Percentiles rank a stretch among this genome's conserved stretches.
phyloP scores from a whole-genome alignment of 202 grass and related monocot genomes.

The Zoysia matrella region DNA sequence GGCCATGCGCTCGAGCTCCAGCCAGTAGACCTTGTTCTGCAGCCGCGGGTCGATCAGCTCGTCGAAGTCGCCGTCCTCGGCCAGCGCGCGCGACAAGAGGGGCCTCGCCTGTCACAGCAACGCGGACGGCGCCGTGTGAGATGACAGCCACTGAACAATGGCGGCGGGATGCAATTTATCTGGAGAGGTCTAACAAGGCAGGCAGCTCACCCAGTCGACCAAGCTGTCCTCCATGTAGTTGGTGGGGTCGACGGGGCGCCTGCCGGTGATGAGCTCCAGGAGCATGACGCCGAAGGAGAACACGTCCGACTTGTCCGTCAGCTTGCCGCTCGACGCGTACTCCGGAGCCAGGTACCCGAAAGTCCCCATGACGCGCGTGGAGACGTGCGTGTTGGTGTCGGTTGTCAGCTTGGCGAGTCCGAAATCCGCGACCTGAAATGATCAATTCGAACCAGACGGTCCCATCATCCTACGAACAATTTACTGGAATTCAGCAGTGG shows the following conservation, averaged over 20 bases:
- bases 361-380: constrained; percentile 97
- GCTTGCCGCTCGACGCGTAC: constrained; percentile 95
- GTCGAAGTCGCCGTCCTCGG: constrained; percentile 49
- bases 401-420: constrained; percentile 84
- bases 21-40: constrained; percentile 57
- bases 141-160: constrained; percentile 3
- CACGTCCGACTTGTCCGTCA: constrained; percentile 94
- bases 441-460: not conserved
- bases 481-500: not conserved
- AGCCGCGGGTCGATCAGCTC: constrained; percentile 71
- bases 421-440: constrained; percentile 84
- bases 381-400: constrained; percentile 94
- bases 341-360: constrained; percentile 97
- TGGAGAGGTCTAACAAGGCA: not conserved
- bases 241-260: constrained; percentile 61
- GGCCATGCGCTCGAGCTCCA: constrained; percentile 75
- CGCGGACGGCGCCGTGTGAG: not conserved
- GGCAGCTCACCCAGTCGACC: constrained; percentile 51
- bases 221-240: constrained; percentile 58
- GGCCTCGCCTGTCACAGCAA: constrained; percentile 71
- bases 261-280: constrained; percentile 90
- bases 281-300: constrained; percentile 99
- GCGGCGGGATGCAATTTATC: not conserved
- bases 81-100: constrained; percentile 60
- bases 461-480: not conserved